Conservation (phyloP, 331 rosid genomes). For the Telfairia occidentalis region DNA sequence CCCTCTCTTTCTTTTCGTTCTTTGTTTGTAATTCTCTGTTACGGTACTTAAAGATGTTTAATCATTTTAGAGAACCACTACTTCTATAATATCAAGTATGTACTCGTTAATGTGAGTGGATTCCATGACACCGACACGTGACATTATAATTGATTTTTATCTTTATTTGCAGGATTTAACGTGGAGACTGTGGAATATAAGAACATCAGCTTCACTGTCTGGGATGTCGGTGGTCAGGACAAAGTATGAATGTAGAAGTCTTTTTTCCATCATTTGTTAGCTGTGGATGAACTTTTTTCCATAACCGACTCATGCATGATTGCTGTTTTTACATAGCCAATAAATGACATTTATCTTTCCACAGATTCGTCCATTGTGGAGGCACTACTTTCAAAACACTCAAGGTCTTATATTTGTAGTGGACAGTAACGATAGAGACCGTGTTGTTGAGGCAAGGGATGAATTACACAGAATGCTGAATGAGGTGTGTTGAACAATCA, state of each 20-base stretch:
- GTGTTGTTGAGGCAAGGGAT: conserved; percentile 61
- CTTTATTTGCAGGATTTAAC: conserved; percentile 43
- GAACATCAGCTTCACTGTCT: conserved; percentile 65
- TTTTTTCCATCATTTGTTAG: neutral
- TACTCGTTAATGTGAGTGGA: neutral
- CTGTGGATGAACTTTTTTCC: neutral
- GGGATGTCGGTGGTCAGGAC: conserved; percentile 78
- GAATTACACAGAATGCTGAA: conserved; percentile 61
- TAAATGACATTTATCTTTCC: conserved; percentile 1
- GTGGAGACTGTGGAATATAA: conserved; percentile 64
- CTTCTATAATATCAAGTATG: neutral
- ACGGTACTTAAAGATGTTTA: neutral
- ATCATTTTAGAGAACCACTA: neutral
- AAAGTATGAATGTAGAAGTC: conserved; percentile 23
- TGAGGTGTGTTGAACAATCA: conserved; percentile 31
- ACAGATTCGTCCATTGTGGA: conserved; percentile 63
- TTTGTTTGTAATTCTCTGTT: neutral
- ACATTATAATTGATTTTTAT: neutral
- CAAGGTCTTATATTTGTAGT: conserved; percentile 66
- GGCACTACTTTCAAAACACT: conserved; percentile 65
- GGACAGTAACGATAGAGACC: conserved; percentile 66
- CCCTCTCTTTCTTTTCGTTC: neutral
- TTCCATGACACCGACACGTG: neutral
- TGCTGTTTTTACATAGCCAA: neutral
- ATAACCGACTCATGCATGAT: neutral